These are phyloP conservation scores for Sindora glabra DNA, from an alignment of 306 rosid genomes.

Conservation along the genomic window DNA sequence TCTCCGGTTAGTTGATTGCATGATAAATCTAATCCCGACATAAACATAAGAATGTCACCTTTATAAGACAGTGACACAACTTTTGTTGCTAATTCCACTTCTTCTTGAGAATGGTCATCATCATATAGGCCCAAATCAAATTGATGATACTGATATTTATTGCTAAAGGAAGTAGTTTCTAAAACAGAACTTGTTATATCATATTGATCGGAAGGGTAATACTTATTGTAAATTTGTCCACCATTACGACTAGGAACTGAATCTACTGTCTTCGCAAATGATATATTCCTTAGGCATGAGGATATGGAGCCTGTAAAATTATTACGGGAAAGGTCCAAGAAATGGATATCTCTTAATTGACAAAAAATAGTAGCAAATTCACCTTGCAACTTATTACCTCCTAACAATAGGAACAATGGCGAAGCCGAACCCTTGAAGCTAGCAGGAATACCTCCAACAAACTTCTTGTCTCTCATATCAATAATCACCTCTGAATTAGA, in stretches of 20 bases:
- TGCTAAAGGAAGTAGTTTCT: not conserved
- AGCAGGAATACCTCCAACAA: too few species aligned
- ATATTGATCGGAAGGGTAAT: too few species aligned
- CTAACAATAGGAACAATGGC: not conserved
- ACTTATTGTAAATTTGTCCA: too few species aligned
- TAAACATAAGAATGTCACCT: not conserved
- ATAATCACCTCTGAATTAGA: accelerated
- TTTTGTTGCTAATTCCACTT: slow-evolving; percentile 3
- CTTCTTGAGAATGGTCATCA: not conserved
- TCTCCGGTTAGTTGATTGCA: slow-evolving; percentile 2
- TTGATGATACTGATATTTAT: not conserved
- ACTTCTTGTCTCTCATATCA: too few species aligned
- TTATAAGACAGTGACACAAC: not conserved
- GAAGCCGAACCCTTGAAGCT: too few species aligned
- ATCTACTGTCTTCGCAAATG: not conserved
- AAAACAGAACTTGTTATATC: too few species aligned
- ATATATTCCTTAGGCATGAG: not conserved
- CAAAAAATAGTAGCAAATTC: too few species aligned
- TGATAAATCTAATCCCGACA: slow-evolving; percentile 18
- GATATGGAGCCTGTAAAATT: not conserved
- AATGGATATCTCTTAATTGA: not conserved
- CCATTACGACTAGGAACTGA: too few species aligned
- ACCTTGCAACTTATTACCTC: not conserved
- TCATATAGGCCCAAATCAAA: not conserved
- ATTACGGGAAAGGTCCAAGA: not conserved